Evolutionary conservation across 129 eudicot genomes (phyloP).

Genomic region (Mikania micrantha): DNA sequence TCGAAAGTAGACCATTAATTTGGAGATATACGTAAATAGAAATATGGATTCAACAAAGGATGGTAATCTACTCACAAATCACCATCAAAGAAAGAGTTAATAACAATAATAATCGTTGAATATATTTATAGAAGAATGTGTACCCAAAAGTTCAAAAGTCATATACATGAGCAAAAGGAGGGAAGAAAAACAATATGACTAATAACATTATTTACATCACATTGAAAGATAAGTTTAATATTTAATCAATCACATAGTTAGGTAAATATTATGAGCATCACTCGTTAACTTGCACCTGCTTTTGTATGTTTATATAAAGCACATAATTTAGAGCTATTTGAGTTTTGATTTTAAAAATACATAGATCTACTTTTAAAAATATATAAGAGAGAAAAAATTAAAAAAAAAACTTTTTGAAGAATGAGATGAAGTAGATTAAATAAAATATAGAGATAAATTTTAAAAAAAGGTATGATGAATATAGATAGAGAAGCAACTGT

Average conservation of each 20-base stretch:
- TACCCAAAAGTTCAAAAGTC: constrained; percentile 15
- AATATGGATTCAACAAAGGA: constrained; percentile 10
- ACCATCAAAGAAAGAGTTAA: constrained; percentile 22
- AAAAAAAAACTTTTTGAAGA: too few relatives aligned
- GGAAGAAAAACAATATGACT: constrained; percentile 23
- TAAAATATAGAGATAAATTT: too few relatives aligned
- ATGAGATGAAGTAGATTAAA: too few relatives aligned
- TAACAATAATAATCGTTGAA: constrained; percentile 13
- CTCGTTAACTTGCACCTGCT: too few relatives aligned
- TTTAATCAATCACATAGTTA: constrained; percentile 2
- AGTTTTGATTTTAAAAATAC: too few relatives aligned
- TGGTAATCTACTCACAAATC: constrained; percentile 20
- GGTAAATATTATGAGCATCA: not conserved
- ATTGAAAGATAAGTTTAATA: constrained; percentile 1
- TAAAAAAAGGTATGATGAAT: too few relatives aligned
- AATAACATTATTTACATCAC: constrained; percentile 17
- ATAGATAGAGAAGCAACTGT: too few relatives aligned
- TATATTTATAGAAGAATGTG: constrained; percentile 2
- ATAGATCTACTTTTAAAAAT: too few relatives aligned
- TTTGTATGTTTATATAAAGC: too few relatives aligned
- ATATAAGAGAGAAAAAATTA: too few relatives aligned
- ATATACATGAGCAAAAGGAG: constrained; percentile 25
- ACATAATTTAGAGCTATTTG: too few relatives aligned
- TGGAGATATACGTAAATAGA: not conserved
- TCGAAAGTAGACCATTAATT: not conserved